Conservation (phyloP, 2,329 filamentous ascomycete genomes). For the Claviceps spartinae region DNA sequence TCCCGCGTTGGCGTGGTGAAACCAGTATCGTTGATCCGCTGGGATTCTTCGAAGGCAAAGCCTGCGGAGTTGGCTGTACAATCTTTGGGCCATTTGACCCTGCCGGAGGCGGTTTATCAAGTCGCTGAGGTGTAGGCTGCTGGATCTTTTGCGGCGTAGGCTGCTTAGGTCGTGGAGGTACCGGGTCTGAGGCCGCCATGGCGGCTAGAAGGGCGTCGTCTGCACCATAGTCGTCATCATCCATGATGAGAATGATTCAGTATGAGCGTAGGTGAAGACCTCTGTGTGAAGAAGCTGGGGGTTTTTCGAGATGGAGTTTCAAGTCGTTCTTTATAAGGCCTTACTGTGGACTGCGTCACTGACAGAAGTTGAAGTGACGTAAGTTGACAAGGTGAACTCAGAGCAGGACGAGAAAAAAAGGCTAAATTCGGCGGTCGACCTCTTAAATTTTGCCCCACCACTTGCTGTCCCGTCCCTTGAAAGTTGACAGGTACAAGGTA, state of each 20-base stretch:
- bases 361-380: no score
- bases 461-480: no score
- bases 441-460: no score
- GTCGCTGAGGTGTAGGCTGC: conserved; percentile 39
- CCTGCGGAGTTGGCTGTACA: conserved; percentile 80
- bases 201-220: conserved; percentile 43
- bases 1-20: conserved; percentile 85
- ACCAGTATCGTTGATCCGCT: conserved; percentile 76
- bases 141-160: conserved; percentile 29
- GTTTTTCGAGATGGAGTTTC: neutral
- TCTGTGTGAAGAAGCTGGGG: neutral
- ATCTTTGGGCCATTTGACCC: conserved; percentile 36
- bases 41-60: conserved; percentile 49
- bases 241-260: conserved; percentile 18
- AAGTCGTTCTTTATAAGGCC: no score
- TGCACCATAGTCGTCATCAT: conserved; percentile 45
- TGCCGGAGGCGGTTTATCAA: conserved; percentile 34
- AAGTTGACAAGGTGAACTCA: no score
- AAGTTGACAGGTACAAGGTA: no score
- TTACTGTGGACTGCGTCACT: no score
- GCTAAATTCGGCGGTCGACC: no score
- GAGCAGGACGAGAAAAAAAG: no score
- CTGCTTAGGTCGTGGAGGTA: conserved; percentile 24
- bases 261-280: neutral
- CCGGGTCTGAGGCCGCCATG: conserved; percentile 35